These are phyloP conservation scores for Dactylonectria estremocensis DNA, from an alignment of 2,329 filamentous ascomycete species.

Conservation along the genomic window DNA sequence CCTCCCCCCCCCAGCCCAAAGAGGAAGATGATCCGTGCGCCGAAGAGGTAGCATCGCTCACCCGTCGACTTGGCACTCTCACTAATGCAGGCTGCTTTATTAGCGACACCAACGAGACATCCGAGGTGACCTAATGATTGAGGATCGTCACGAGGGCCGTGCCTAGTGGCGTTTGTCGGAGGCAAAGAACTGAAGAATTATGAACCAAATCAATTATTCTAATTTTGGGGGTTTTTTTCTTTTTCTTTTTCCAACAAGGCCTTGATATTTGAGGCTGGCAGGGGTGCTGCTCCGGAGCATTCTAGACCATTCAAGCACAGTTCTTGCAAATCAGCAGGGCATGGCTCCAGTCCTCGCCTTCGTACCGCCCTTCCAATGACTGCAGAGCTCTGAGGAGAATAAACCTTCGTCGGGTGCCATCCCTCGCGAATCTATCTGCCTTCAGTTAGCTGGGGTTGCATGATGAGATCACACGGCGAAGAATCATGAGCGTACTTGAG, in stretches of 20 bases:
- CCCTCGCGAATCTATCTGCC: not conserved
- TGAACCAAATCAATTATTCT: too few relatives aligned
- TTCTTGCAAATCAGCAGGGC: not conserved
- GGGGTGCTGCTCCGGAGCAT: not conserved
- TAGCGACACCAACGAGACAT: not conserved
- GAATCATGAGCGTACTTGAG: not conserved
- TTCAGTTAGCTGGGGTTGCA: not conserved
- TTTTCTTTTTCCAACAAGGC: too few relatives aligned
- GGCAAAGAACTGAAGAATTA: too few relatives aligned
- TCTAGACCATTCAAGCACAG: not conserved
- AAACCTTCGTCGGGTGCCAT: not conserved
- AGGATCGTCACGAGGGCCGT: not conserved
- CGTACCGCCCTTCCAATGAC: not conserved
- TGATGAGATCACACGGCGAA: not conserved
- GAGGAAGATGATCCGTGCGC: conserved; percentile 7
- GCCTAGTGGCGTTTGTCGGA: too few relatives aligned
- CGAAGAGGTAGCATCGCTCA: conserved; percentile 3
- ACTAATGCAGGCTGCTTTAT: not conserved
- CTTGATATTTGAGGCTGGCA: not conserved
- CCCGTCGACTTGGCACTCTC: not conserved
- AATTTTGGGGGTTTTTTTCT: too few relatives aligned
- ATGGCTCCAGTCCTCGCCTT: not conserved
- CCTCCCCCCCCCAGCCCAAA: not conserved
- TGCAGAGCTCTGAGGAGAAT: not conserved
- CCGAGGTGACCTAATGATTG: not conserved